phyloP scores from a whole-genome alignment of 2,329 filamentous ascomycete species.

The Metarhizium robertsii region DNA sequence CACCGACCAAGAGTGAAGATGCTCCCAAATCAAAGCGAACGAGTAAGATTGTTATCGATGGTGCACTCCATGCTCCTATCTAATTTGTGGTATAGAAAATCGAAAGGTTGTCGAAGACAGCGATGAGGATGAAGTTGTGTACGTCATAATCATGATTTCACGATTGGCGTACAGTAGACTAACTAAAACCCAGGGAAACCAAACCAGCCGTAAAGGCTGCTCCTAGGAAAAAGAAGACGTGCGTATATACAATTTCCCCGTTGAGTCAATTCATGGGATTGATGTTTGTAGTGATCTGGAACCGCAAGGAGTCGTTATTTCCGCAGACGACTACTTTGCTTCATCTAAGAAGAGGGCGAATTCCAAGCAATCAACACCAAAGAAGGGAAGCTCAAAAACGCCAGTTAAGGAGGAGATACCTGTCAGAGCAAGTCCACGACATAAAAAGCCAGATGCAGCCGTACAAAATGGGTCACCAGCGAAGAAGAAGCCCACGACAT shows the following conservation, averaged over 20 bases:
- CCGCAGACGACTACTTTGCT: constrained; percentile 49
- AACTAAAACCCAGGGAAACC: constrained; percentile 28
- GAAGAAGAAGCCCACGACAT: constrained; percentile 33
- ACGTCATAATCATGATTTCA: not conserved
- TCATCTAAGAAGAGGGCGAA: constrained; percentile 31
- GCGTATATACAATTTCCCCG: constrained; percentile 14
- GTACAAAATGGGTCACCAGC: constrained; percentile 20
- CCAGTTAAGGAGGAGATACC: constrained; percentile 31
- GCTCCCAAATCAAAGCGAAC: constrained; percentile 33
- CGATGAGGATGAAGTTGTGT: constrained; percentile 55
- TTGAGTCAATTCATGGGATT: constrained; percentile 1
- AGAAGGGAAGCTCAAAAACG: constrained; percentile 23
- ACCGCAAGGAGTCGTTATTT: constrained; percentile 40
- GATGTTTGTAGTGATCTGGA: constrained; percentile 25
- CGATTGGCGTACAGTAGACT: constrained; percentile 2
- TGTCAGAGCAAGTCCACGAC: constrained; percentile 44
- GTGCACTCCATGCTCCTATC: not conserved
- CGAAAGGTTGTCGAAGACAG: constrained; percentile 75
- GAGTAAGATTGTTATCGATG: constrained; percentile 25
- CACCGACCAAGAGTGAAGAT: constrained; percentile 35
- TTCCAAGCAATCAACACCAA: constrained; percentile 26
- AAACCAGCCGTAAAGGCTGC: constrained; percentile 42
- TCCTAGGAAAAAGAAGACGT: constrained; percentile 47
- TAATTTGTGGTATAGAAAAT: constrained; percentile 28
- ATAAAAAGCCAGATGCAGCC: constrained; percentile 25